These are phyloP conservation scores for Trichoderma sp. DNA, from an alignment of 2,329 filamentous ascomycete species.

Conservation along the genomic window DNA sequence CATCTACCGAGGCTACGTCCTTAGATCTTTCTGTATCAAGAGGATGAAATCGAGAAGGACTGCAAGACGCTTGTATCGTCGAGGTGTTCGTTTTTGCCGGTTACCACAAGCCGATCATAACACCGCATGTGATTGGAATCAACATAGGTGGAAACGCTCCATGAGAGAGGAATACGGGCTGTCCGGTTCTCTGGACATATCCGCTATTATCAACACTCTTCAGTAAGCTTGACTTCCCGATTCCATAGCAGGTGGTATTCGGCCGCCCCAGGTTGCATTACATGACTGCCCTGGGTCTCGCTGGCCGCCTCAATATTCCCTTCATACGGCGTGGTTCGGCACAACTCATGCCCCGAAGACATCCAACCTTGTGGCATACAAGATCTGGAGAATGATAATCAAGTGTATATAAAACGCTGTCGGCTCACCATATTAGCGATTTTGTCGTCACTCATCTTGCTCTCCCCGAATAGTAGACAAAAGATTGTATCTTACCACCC, in stretches of 20 bases:
- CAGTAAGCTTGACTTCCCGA: no score
- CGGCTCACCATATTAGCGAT: not conserved
- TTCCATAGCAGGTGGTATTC: not conserved
- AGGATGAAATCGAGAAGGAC: not conserved
- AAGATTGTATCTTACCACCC: not conserved
- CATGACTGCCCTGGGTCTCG: not conserved
- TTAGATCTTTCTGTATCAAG: rapidly evolving
- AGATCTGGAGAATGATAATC: not conserved
- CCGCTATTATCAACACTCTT: no score
- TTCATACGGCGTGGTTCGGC: not conserved
- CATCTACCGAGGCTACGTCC: not conserved
- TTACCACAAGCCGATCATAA: no score
- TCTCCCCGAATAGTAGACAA: not conserved
- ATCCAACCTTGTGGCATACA: not conserved
- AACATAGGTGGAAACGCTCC: no score
- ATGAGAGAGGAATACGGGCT: no score
- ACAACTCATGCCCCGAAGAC: not conserved
- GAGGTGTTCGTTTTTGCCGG: no score
- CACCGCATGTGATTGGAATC: no score
- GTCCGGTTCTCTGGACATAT: no score
- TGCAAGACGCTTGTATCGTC: no score
- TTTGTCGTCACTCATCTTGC: not conserved
- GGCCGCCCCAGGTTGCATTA: not conserved
- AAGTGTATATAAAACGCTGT: not conserved
- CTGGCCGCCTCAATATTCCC: no score